These are phyloP conservation scores for Cavenderia fasciculata DNA, from an alignment of 78 protist species.

Conservation along the genomic window DNA sequence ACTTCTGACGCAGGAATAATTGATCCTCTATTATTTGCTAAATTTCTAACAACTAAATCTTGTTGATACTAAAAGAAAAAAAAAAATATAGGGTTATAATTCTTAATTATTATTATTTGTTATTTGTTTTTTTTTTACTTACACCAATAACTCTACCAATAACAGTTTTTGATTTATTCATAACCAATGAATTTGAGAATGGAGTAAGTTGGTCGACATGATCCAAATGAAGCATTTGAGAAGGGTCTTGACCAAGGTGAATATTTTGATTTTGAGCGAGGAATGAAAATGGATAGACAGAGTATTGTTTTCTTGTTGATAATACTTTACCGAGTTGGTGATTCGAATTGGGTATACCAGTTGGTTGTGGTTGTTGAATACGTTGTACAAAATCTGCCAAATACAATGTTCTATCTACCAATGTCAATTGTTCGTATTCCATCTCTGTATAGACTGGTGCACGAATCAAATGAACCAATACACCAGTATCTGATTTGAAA, in stretches of 20 bases:
- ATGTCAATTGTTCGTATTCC: neutral
- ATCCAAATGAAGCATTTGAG: neutral
- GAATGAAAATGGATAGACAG: conserved; percentile 7
- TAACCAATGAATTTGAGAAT: neutral
- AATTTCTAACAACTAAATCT: too few relatives aligned
- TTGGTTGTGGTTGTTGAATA: too few relatives aligned
- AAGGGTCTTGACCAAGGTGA: neutral
- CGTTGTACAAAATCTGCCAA: conserved; percentile 31
- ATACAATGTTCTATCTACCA: conserved; percentile 39
- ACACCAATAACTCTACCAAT: conserved; percentile 1
- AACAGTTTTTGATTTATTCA: neutral
- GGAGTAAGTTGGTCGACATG: neutral
- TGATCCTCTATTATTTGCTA: too few relatives aligned
- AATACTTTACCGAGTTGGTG: conserved; percentile 1
- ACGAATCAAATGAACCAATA: neutral
- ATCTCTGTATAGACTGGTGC: neutral
- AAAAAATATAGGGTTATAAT: too few relatives aligned
- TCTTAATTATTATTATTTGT: too few relatives aligned
- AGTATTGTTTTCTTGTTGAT: neutral
- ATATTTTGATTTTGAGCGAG: neutral
- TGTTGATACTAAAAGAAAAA: too few relatives aligned
- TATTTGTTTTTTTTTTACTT: too few relatives aligned
- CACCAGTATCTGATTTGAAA: conserved; percentile 27
- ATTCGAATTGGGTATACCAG: too few relatives aligned
- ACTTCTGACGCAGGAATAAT: too few relatives aligned